Evolutionary conservation across 331 rosid species (phyloP).

Genomic region (Stylosanthes scabra): DNA sequence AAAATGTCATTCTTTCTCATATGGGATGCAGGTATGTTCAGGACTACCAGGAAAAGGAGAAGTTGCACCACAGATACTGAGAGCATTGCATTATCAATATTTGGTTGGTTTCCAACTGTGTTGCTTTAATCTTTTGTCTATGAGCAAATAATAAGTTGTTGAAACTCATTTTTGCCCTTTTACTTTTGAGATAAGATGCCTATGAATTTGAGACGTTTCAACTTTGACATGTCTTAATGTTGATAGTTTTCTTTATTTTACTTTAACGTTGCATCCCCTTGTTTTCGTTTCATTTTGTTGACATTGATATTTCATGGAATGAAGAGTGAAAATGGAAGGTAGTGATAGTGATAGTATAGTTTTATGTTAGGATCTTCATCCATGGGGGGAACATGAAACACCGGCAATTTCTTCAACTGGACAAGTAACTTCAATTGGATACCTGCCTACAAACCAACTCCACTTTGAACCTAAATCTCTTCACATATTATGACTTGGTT

Average conservation of each 20-base stretch:
- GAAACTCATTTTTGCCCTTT: constrained; percentile 37
- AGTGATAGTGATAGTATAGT: neutral
- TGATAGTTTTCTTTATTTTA: constrained; percentile 14
- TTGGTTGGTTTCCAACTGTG: constrained; percentile 36
- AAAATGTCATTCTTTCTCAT: constrained; percentile 3
- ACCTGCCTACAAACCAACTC: no score
- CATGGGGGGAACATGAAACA: no score
- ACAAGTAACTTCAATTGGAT: no score
- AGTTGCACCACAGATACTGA: constrained; percentile 82
- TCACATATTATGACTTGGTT: no score
- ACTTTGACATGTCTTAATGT: constrained; percentile 1
- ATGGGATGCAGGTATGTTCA: constrained; percentile 75
- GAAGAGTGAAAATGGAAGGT: neutral
- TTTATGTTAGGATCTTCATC: no score
- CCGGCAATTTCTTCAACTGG: no score
- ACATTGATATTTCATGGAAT: neutral
- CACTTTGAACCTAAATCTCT: no score
- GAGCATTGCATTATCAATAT: constrained; percentile 12
- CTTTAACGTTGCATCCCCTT: neutral
- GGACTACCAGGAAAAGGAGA: constrained; percentile 74
- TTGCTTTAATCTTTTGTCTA: constrained; percentile 32
- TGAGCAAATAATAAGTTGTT: constrained; percentile 33
- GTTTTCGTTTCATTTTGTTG: neutral
- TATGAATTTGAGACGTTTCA: constrained; percentile 27
- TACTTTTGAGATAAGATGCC: constrained; percentile 17